These are phyloP conservation scores for Taphrina pruni DNA, from an alignment of 1,139 yeast genomes.

Conservation along the genomic window DNA sequence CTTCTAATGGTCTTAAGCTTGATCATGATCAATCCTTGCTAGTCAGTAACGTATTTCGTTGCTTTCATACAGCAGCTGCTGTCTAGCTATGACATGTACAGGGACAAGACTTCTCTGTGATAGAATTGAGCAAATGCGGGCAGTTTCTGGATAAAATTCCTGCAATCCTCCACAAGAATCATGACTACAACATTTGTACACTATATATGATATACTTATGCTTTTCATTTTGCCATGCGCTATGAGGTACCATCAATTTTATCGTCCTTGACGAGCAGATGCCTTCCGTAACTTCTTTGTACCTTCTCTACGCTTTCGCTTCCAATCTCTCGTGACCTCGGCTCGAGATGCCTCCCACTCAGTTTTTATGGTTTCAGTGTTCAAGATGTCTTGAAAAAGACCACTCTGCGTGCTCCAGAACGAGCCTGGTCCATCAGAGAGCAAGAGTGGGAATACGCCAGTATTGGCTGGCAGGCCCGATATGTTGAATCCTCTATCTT, in stretches of 20 bases:
- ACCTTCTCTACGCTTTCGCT: constrained; percentile 36
- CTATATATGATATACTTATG: background rate
- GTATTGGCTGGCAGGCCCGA: constrained; percentile 5
- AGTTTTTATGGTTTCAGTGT: constrained; percentile 5
- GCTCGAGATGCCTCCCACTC: constrained; percentile 33
- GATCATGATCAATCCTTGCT: too few species aligned
- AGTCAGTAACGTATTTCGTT: too few species aligned
- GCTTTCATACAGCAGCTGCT: too few species aligned
- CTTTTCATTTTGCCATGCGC: constrained; percentile 1
- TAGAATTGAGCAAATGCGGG: too few species aligned
- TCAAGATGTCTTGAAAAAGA: constrained; percentile 13
- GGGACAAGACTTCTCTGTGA: too few species aligned
- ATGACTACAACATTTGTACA: too few species aligned
- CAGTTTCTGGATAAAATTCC: too few species aligned
- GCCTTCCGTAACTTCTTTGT: constrained; percentile 27
- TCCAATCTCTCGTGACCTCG: constrained; percentile 39
- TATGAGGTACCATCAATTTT: background rate
- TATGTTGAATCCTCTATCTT: constrained; percentile 28
- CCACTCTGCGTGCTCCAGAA: constrained; percentile 7
- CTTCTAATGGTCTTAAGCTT: too few species aligned
- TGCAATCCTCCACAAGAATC: too few species aligned
- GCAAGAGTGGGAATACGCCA: constrained; percentile 29
- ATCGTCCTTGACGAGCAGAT: constrained; percentile 6
- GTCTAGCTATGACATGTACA: too few species aligned
- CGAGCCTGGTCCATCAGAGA: constrained; percentile 14